These are phyloP conservation scores for Arthrobotrys megalospora DNA, from an alignment of 2,329 filamentous ascomycete genomes.

Conservation along the genomic window DNA sequence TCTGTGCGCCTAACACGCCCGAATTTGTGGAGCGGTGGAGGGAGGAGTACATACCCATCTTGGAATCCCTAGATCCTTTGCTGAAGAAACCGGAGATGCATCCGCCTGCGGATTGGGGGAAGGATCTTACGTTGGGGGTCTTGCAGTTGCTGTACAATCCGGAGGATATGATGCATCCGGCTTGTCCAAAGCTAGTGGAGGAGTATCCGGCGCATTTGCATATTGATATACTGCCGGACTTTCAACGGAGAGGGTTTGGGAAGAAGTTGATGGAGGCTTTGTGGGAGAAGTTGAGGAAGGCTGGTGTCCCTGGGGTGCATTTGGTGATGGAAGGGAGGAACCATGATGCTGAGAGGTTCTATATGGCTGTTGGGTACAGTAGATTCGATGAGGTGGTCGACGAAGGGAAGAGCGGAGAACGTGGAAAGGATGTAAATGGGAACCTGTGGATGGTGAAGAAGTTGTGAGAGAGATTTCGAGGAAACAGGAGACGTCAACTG, in stretches of 20 bases:
- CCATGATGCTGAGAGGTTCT: conserved; percentile 62
- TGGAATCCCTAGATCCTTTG: conserved; percentile 61
- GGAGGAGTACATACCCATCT: conserved; percentile 63
- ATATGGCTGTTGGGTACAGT: conserved; percentile 53
- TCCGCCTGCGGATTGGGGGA: conserved; percentile 61
- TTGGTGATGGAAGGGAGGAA: conserved; percentile 67
- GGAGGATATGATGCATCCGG: conserved; percentile 38
- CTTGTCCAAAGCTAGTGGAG: conserved; percentile 56
- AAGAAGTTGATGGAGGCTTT: conserved; percentile 64
- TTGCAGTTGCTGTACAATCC: conserved; percentile 53
- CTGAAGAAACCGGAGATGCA: conserved; percentile 51
- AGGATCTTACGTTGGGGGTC: conserved; percentile 57
- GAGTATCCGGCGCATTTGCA: conserved; percentile 67
- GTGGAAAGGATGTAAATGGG: conserved; percentile 46
- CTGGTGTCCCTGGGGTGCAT: conserved; percentile 66
- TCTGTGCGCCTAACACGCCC: conserved; percentile 65
- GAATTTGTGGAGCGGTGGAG: conserved; percentile 65
- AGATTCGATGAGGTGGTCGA: conserved; percentile 49
- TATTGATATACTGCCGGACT: conserved; percentile 66
- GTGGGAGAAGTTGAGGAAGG: conserved; percentile 62
- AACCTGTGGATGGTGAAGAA: conserved; percentile 60
- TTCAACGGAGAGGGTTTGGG: conserved; percentile 66
- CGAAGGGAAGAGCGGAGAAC: conserved; percentile 51
- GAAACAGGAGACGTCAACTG: not conserved
- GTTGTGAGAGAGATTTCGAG: conserved; percentile 18